Base-by-base conservation (phyloP, 305 asterid genomes). In the Solanum hybrid region DNA sequence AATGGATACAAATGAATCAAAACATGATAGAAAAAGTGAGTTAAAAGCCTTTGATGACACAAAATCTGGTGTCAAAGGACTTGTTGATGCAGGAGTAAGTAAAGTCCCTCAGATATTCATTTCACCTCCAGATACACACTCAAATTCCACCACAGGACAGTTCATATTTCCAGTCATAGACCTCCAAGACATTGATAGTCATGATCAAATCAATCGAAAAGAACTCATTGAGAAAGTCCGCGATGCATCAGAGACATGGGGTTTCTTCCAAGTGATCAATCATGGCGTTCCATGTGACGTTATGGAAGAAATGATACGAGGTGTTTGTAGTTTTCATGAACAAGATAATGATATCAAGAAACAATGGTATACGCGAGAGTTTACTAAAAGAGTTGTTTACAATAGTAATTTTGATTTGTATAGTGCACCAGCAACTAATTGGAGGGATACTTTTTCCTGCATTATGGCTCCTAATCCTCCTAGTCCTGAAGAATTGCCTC, bases 351-450 rank as follows among this genome's bases (percentile, higher is more conserved):
- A 94, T 78, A 27, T 86, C 4, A 93, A 91, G 92, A 93, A 91
- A 14, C 32, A 84, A 88, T 95, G 94, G 94, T 93, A 95, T 60
- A 93, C 95, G 0, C 84, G 97, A 22, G 95, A 95, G 38, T 72
- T 64, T 0, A 86, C 93, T 29, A 92, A 91, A 77, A 92, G 31
- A 13, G 92, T 93, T 2, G 91, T 92, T 9, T 91, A 94, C 77
- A 92, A 92, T 37, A 91, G 94, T 60, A 93, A 94, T 73, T 94
- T 94, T 24, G 95, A 94, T 86, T 91, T 94, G 79, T 93, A 79
- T 27, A 88, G 85, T 3, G 91, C 95, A 7, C 91, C 90, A 4
- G 87, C 92, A 0, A 93, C 95, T 20, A 94, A 93, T 6, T 94
- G 95, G 95, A 93, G 96, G 79, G 96, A 94, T 76, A 90, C 95